Conservation (phyloP, 2,329 filamentous ascomycete genomes). For the Atkinsonella hypoxylon region DNA sequence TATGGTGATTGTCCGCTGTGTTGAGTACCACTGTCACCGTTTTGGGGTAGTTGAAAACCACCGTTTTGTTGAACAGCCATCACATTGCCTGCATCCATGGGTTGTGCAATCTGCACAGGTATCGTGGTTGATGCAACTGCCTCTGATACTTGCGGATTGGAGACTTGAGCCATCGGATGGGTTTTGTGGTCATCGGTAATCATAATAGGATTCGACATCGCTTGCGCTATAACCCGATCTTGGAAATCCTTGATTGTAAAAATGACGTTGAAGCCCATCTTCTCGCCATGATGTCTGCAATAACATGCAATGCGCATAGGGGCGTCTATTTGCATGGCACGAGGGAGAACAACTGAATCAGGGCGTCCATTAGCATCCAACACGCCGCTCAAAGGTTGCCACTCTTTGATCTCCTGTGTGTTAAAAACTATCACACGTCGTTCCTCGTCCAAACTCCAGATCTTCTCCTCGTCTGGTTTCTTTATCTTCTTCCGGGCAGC, state of each 20-base stretch:
- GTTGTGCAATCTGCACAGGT: constrained; percentile 8
- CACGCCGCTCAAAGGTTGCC: constrained; percentile 51
- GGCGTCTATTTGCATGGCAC: constrained; percentile 65
- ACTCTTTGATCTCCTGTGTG: constrained; percentile 75
- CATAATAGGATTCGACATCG: constrained; percentile 79
- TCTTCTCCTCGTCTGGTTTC: constrained; percentile 82
- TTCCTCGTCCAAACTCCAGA: constrained; percentile 71
- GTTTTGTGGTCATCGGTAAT: constrained; percentile 98
- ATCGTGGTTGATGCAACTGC: constrained; percentile 13
- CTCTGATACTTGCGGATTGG: constrained; percentile 18
- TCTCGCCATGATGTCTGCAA: constrained; percentile 89
- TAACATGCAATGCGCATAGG: constrained; percentile 97
- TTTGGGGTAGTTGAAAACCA: constrained; percentile 44
- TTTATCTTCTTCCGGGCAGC: constrained; percentile 88
- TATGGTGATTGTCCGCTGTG: constrained; percentile 31
- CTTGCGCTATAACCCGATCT: constrained; percentile 69
- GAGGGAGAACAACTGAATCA: constrained; percentile 37
- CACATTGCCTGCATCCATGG: constrained; percentile 19
- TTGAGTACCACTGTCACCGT: constrained; percentile 49
- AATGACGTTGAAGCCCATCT: constrained; percentile 82
- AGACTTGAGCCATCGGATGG: constrained; percentile 30
- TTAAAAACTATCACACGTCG: constrained; percentile 86
- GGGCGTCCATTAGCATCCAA: constrained; percentile 28
- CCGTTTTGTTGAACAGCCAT: constrained; percentile 20
- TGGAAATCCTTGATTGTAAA: constrained; percentile 82